Conservation (phyloP, 345 rosid genomes). For the Draba incana region DNA sequence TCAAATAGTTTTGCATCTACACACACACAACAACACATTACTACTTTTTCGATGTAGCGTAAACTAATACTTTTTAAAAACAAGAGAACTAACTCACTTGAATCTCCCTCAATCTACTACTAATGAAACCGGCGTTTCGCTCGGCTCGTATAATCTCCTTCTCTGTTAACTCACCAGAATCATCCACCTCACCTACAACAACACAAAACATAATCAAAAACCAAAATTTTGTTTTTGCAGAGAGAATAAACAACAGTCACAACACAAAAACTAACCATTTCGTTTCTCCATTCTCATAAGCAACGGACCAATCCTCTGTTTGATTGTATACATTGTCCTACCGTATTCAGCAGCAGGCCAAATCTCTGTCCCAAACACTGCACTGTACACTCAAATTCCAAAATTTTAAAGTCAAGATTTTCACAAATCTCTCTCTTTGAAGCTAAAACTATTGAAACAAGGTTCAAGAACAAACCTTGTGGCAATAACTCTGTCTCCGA, state of each 20-base stretch:
- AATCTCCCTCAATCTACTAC: conserved; percentile 82
- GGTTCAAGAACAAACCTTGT: conserved; percentile 63
- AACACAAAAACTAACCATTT: conserved; percentile 56
- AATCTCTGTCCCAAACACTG: conserved; percentile 95
- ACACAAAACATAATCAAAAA: neutral
- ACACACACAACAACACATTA: conserved; percentile 27
- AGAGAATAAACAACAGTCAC: conserved; percentile 13
- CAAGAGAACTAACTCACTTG: conserved; percentile 56
- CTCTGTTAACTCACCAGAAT: conserved; percentile 74
- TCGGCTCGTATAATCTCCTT: conserved; percentile 95
- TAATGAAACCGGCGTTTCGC: conserved; percentile 87
- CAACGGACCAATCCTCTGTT: conserved; percentile 90
- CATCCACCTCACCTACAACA: conserved; percentile 66
- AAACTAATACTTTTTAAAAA: neutral
- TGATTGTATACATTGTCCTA: conserved; percentile 95
- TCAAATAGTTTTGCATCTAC: conserved; percentile 82
- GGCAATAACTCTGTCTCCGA: conserved; percentile 90
- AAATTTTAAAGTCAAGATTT: conserved; percentile 11
- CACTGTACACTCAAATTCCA: conserved; percentile 68
- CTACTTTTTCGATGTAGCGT: conserved; percentile 1
- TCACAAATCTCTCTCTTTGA: neutral
- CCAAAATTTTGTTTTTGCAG: neutral
- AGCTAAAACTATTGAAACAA: conserved; percentile 2
- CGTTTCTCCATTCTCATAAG: conserved; percentile 89
- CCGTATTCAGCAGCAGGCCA: conserved; percentile 99